A percentile compares a stretch with the other conserved stretches of the same genome.
Evolutionary conservation across 1,139 yeast genomes (phyloP).

Genomic region (Geotrichum europaeum): DNA sequence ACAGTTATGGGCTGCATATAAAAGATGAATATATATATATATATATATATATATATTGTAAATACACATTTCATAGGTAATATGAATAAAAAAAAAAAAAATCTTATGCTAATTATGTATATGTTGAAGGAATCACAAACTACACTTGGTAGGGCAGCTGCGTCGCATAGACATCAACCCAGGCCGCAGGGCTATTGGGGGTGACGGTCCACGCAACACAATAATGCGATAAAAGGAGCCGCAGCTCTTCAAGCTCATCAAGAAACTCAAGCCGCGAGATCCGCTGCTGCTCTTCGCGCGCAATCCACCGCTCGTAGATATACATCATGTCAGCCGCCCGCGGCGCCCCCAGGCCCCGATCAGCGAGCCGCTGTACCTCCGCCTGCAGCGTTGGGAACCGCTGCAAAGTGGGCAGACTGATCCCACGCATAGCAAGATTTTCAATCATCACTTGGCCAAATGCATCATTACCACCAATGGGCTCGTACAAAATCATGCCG

Average conservation of each 20-base stretch:
- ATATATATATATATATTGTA: background rate
- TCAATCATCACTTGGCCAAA: constrained; percentile 81
- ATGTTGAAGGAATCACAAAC: background rate
- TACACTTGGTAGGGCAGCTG: constrained; percentile 1
- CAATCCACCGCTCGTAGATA: constrained; percentile 55
- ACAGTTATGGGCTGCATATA: background rate
- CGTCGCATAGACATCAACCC: background rate
- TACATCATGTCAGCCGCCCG: constrained; percentile 53
- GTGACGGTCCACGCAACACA: constrained; percentile 45
- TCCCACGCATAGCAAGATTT: constrained; percentile 64
- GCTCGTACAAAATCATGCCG: constrained; percentile 69
- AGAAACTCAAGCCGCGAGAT: constrained; percentile 64
- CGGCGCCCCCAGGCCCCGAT: constrained; percentile 26
- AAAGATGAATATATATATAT: too few species aligned
- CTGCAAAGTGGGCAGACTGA: constrained; percentile 60
- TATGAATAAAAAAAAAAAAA: background rate
- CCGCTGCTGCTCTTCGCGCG: constrained; percentile 43
- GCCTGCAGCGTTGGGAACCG: constrained; percentile 44
- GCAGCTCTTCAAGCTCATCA: constrained; percentile 86
- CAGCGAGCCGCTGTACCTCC: constrained; percentile 39
- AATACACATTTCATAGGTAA: background rate
- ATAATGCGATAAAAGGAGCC: constrained; percentile 69
- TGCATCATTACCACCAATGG: constrained; percentile 61
- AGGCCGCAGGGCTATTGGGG: constrained; percentile 4
- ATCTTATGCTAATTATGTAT: background rate